Evolutionary conservation across 257 asterid species (phyloP), one percentile per base, ranked within the genome.

Genomic region (Scutellaria galericulata): DNA sequence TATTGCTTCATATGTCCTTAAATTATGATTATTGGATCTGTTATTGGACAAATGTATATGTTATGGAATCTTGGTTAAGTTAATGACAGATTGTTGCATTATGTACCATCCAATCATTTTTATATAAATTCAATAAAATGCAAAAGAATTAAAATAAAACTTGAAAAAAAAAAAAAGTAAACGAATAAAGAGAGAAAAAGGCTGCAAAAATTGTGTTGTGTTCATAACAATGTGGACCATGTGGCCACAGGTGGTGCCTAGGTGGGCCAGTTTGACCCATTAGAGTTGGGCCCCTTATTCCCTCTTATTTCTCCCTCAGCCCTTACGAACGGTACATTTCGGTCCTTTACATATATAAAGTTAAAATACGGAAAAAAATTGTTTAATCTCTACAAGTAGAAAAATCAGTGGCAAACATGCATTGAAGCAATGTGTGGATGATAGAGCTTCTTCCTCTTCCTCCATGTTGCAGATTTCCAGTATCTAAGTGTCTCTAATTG

Each of bases 331-430:
- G 37, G 37, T 31, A 31, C 37, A 31, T 31, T 31, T 31, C 0
- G 37, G 37, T 4, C 37, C 37, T 31, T 31, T 3, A 31, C 5
- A 31, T 3, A 31, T 31, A 61, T 51, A 10, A 44, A 42, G 61
- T 37, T 71, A 53, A 7, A 74, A n/a, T 3, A 9, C 65, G 18
- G 64, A 0, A 22, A 12, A 18, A 70, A 42, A 7, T 40, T 27
- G 56, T 48, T 37, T 47, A 61, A 66, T 54, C 58, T 67, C 18
- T 76, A 52, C 13, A 53, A 65, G 50, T 41, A 14, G 75, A 47
- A 70, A 76, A 83, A 80, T 75, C 82, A 71, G 86, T 84, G 86
- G 85, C 78, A 53, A 67, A 1, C 52, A 77, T 71, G 81, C 76
- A 63, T 41, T 74, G 44, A 68, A 69, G 53, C 72, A 75, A 71